Percentiles rank a stretch among this genome's conserved stretches.
Evolutionary conservation across 306 rosid genomes (phyloP).

Genomic region (Quercus cerris): DNA sequence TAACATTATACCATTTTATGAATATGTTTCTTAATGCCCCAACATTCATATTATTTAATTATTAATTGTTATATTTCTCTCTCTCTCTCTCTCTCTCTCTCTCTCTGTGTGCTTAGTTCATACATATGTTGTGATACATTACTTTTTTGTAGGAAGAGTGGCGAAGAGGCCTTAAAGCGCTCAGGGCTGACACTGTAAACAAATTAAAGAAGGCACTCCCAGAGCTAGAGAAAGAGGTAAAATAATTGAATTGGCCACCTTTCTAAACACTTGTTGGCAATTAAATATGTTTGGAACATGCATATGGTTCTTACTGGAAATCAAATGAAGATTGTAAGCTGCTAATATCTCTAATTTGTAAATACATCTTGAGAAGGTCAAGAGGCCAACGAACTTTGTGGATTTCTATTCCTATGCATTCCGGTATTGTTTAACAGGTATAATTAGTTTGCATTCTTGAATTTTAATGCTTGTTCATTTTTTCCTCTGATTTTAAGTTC

Average conservation of each 20-base stretch:
- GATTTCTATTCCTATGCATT: constrained; percentile 92
- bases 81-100: background rate
- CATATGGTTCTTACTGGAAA: constrained; percentile 3
- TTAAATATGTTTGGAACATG: background rate
- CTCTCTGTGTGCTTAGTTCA: constrained; percentile 19
- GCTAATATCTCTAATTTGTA: constrained; percentile 27
- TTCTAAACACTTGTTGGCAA: constrained; percentile 1
- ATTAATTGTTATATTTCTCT: background rate
- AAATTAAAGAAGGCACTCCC: constrained; percentile 90
- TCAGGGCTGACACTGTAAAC: constrained; percentile 77
- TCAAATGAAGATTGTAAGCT: constrained; percentile 4
- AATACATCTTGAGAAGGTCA: constrained; percentile 53
- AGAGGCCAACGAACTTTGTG: constrained; percentile 76
- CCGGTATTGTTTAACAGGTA: constrained; percentile 96
- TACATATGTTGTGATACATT: no score
- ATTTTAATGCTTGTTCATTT: background rate
- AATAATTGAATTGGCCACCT: constrained; percentile 7
- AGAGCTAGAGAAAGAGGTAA: constrained; percentile 94
- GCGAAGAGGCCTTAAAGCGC: constrained; percentile 88
- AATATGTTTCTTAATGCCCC: no score
- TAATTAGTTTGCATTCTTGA: background rate
- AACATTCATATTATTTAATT: background rate
- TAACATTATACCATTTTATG: no score
- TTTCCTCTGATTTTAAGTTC: constrained; percentile 9
- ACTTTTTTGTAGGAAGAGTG: constrained; percentile 76